phyloP scores from a whole-genome alignment of 164 flowering plant genomes.

The Kingdonia uniflora region DNA sequence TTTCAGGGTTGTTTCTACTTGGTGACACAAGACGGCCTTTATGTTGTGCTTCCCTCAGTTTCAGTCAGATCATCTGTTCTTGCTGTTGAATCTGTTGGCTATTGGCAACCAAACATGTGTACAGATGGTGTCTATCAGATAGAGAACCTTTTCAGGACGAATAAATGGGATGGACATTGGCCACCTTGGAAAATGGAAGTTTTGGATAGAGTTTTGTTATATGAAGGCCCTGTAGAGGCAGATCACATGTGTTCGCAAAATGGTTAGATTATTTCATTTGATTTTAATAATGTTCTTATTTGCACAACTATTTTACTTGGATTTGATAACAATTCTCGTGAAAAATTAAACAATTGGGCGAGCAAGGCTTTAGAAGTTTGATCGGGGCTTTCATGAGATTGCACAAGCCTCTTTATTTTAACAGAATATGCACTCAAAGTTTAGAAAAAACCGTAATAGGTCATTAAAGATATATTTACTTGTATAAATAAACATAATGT shows the following conservation, averaged over 20 bases:
- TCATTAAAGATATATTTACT: too few relatives aligned
- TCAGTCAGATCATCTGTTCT: constrained; percentile 38
- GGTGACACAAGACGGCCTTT: constrained; percentile 60
- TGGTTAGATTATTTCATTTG: constrained; percentile 41
- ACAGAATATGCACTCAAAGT: too few relatives aligned
- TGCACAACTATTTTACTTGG: constrained; percentile 2
- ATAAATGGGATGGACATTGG: constrained; percentile 19
- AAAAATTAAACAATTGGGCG: too few relatives aligned
- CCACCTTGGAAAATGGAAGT: constrained; percentile 72
- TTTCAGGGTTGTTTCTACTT: constrained; percentile 75
- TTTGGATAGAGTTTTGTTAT: constrained; percentile 67
- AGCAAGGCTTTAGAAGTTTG: too few relatives aligned
- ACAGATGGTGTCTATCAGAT: constrained; percentile 12
- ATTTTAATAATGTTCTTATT: neutral
- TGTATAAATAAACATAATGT: too few relatives aligned
- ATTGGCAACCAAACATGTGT: constrained; percentile 20
- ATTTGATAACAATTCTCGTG: too few relatives aligned
- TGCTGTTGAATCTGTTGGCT: constrained; percentile 44
- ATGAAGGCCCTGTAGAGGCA: constrained; percentile 78
- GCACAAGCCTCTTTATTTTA: too few relatives aligned
- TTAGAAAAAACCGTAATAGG: too few relatives aligned
- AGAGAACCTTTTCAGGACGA: constrained; percentile 14
- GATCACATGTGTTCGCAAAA: constrained; percentile 72
- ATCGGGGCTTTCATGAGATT: too few relatives aligned
- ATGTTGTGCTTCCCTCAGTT: constrained; percentile 70